phyloP scores from a whole-genome alignment of 2,329 filamentous ascomycete genomes.

The Fusarium pseudonygamai region DNA sequence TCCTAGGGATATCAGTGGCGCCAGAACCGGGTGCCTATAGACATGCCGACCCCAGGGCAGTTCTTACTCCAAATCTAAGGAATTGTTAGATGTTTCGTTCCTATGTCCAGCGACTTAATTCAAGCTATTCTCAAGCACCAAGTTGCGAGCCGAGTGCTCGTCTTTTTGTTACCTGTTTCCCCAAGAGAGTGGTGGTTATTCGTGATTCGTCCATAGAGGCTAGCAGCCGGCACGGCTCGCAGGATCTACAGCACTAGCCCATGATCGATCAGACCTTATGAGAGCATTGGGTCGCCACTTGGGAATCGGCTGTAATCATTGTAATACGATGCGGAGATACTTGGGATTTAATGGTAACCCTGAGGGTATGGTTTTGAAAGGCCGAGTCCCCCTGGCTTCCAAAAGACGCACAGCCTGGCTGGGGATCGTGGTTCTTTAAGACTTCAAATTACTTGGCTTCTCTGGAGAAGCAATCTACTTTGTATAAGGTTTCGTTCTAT shows the following conservation, averaged over 20 bases:
- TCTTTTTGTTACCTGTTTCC: too few relatives aligned
- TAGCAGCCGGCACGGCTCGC: neutral
- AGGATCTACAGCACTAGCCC: neutral
- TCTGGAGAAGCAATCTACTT: too few relatives aligned
- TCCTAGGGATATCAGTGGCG: neutral
- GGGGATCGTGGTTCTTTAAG: neutral
- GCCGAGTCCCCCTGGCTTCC: too few relatives aligned
- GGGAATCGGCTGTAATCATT: neutral
- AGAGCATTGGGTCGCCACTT: neutral
- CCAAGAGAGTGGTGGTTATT: too few relatives aligned
- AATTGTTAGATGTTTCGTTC: neutral
- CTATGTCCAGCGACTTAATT: too few relatives aligned
- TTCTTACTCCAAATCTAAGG: neutral
- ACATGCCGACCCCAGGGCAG: neutral
- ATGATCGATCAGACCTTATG: neutral
- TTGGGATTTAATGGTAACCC: neutral
- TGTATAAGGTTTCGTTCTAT: neutral
- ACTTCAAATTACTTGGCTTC: neutral
- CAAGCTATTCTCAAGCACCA: neutral
- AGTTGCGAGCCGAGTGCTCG: accelerated
- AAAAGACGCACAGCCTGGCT: too few relatives aligned
- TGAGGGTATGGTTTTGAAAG: neutral
- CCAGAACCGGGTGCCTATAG: neutral
- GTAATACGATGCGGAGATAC: too few relatives aligned
- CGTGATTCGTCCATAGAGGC: neutral